Evolutionary conservation across 2,329 filamentous ascomycete species (phyloP).

Genomic region (Penicillium psychrosexuale): DNA sequence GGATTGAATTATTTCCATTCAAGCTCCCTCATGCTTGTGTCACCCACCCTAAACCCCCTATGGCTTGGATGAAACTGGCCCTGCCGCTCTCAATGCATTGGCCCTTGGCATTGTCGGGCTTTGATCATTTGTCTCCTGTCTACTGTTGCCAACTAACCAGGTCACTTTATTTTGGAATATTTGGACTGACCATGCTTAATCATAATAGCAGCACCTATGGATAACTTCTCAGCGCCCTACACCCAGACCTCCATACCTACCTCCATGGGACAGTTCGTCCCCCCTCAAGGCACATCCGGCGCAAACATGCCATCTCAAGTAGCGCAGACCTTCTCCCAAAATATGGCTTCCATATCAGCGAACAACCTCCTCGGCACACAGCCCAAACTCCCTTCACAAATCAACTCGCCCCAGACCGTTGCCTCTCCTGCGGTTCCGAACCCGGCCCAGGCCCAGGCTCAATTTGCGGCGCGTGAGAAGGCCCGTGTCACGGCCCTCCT

Average conservation of each 20-base stretch:
- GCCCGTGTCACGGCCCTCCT: conserved; percentile 46
- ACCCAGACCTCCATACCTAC: conserved; percentile 33
- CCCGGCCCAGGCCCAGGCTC: conserved; percentile 27
- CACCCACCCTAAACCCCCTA: background rate
- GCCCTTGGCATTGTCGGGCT: conserved; percentile 7
- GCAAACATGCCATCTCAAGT: conserved; percentile 31
- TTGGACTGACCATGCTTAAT: conserved; percentile 16
- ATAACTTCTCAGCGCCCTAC: conserved; percentile 36
- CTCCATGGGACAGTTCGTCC: conserved; percentile 29
- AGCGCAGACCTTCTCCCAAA: conserved; percentile 33
- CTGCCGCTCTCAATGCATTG: conserved; percentile 1
- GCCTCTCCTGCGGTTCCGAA: conserved; percentile 5
- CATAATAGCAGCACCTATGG: conserved; percentile 33
- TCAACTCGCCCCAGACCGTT: conserved; percentile 16
- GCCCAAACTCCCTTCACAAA: conserved; percentile 21
- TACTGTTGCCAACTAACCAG: background rate
- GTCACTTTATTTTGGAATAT: conserved; percentile 3
- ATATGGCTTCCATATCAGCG: conserved; percentile 36
- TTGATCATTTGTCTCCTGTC: conserved; percentile 6
- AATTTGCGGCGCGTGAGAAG: conserved; percentile 42
- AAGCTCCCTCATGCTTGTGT: background rate
- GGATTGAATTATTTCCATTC: conserved; percentile 1
- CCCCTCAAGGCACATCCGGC: conserved; percentile 29
- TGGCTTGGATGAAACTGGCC: conserved; percentile 6
- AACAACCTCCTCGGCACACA: conserved; percentile 35